Percentiles rank a stretch among this genome's conserved stretches.
Evolutionary conservation across 805 yeast genomes (phyloP).

Genomic region (Starmerella apis): DNA sequence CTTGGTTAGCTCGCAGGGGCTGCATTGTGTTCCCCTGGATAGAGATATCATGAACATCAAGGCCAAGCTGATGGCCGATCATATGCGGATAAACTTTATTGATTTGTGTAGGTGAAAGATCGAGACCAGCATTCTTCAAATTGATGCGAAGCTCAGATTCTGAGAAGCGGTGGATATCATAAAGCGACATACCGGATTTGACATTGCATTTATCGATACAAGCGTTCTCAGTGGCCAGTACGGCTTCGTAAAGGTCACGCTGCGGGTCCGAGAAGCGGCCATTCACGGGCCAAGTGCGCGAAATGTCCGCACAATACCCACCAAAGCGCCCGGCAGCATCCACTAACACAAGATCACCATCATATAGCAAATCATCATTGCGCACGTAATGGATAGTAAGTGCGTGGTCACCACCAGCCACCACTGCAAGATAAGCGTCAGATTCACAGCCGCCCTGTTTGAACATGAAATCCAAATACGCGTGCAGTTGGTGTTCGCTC

Average conservation of each 20-base stretch:
- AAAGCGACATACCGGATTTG: slow-evolving; percentile 43
- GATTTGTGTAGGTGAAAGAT: slow-evolving; percentile 25
- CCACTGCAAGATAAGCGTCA: slow-evolving; percentile 89
- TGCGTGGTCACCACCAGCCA: slow-evolving; percentile 87
- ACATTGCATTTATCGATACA: slow-evolving; percentile 65
- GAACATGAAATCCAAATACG: slow-evolving; percentile 73
- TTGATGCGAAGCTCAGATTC: slow-evolving; percentile 50
- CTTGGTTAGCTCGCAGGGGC: slow-evolving; percentile 55
- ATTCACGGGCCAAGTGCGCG: slow-evolving; percentile 89
- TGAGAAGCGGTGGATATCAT: slow-evolving; percentile 66
- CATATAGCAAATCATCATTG: slow-evolving; percentile 69
- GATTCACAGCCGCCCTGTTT: slow-evolving; percentile 80
- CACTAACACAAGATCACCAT: slow-evolving; percentile 75
- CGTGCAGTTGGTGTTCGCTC: slow-evolving; percentile 68
- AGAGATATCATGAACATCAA: slow-evolving; percentile 50
- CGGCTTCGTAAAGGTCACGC: slow-evolving; percentile 78
- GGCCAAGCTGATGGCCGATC: slow-evolving; percentile 89
- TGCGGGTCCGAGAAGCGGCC: slow-evolving; percentile 70
- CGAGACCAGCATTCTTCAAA: slow-evolving; percentile 63
- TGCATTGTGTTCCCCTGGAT: slow-evolving; percentile 29
- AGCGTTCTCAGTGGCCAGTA: slow-evolving; percentile 65
- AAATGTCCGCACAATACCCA: slow-evolving; percentile 91
- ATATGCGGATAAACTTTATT: slow-evolving; percentile 73
- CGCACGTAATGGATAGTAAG: slow-evolving; percentile 87
- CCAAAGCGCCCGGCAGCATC: slow-evolving; percentile 94